A percentile compares a stretch with the other conserved stretches of the same genome.
Evolutionary conservation across 2,329 filamentous ascomycete species (phyloP).

Genomic region (Zymoseptoria passerinii): DNA sequence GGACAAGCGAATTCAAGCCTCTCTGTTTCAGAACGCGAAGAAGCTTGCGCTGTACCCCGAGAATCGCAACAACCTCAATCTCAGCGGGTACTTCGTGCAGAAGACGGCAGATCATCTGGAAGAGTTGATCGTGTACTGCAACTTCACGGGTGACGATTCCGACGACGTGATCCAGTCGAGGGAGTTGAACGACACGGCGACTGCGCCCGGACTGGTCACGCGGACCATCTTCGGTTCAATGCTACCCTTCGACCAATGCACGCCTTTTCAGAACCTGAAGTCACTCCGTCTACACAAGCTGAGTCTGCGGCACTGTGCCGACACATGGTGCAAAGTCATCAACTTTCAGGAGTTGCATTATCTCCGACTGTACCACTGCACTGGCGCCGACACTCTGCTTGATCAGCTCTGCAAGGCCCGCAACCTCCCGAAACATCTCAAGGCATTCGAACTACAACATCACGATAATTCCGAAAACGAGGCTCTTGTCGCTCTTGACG

Average conservation of each 20-base stretch:
- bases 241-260: conserved; percentile 40
- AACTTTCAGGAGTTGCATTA: conserved; percentile 38
- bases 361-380: conserved; percentile 37
- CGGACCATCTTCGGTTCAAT: conserved; percentile 40
- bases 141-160: conserved; percentile 34
- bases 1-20: conserved; percentile 31
- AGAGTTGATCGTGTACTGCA: conserved; percentile 41
- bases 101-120: conserved; percentile 35
- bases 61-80: conserved; percentile 36
- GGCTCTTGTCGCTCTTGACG: conserved; percentile 39
- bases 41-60: conserved; percentile 43
- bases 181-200: conserved; percentile 41
- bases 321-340: conserved; percentile 41
- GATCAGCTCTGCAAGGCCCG: conserved; percentile 40
- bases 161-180: conserved; percentile 22
- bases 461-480: conserved; percentile 42
- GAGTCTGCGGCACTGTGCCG: conserved; percentile 39
- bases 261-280: conserved; percentile 35
- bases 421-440: conserved; percentile 37
- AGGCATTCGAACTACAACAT: conserved; percentile 40
- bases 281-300: conserved; percentile 40
- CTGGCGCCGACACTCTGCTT: conserved; percentile 40
- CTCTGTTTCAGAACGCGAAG: conserved; percentile 34
- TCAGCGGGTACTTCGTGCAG: conserved; percentile 37
- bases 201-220: conserved; percentile 39